These are phyloP conservation scores for Cronartium ribicola DNA, from an alignment of 1,284 basidiomycete species.

Conservation along the genomic window DNA sequence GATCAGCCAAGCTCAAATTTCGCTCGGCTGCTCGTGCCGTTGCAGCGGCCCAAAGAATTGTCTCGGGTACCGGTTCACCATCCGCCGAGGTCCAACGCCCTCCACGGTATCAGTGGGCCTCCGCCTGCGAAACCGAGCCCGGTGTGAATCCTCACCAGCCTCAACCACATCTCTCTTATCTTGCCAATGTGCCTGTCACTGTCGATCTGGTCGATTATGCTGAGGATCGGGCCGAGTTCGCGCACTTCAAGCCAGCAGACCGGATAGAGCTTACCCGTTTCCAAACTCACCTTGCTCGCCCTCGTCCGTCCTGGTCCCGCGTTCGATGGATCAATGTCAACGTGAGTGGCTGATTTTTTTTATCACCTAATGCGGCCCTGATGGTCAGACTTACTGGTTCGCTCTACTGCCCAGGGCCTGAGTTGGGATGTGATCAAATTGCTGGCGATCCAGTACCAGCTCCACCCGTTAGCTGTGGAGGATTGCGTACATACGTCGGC, in stretches of 20 bases:
- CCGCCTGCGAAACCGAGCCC: slow-evolving; percentile 2
- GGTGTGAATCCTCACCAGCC: slow-evolving; percentile 27
- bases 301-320: slow-evolving; percentile 18
- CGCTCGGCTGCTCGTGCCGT: neutral
- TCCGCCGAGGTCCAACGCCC: neutral
- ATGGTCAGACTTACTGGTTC: neutral
- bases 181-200: slow-evolving; percentile 11
- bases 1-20: neutral
- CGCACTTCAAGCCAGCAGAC: neutral
- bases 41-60: slow-evolving; percentile 2
- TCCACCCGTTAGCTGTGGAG: slow-evolving; percentile 33
- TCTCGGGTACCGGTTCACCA: neutral
- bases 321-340: slow-evolving; percentile 40
- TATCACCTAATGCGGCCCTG: neutral
- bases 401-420: slow-evolving; percentile 11
- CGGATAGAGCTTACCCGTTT: neutral
- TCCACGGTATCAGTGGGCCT: slow-evolving; percentile 21
- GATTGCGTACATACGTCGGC: slow-evolving; percentile 29
- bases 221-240: slow-evolving; percentile 15
- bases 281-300: neutral
- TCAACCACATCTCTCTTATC: slow-evolving; percentile 25
- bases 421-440: slow-evolving; percentile 36
- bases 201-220: slow-evolving; percentile 26
- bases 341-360: slow-evolving; percentile 7
- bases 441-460: slow-evolving; percentile 7